These are phyloP conservation scores for Pseudozyma flocculosa DNA, from an alignment of 1,284 basidiomycete species.

Conservation along the genomic window DNA sequence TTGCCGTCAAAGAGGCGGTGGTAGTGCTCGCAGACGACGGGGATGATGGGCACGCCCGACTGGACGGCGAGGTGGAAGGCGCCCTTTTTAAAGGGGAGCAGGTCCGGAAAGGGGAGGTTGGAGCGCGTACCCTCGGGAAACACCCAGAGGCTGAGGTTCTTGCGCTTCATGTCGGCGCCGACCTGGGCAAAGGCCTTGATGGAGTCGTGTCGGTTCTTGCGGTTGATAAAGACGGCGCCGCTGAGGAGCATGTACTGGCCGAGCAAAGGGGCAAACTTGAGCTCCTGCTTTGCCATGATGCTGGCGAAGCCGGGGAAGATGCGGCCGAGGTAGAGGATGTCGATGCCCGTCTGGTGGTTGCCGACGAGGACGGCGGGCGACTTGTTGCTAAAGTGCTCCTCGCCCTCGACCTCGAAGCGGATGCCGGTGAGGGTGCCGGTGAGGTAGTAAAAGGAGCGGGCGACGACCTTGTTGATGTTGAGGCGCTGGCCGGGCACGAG, in stretches of 20 bases:
- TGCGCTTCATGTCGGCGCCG: conserved; percentile 76
- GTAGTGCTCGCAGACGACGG: conserved; percentile 93
- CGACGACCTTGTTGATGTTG: conserved; percentile 84
- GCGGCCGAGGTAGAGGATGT: conserved; percentile 69
- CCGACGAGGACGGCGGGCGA: conserved; percentile 75
- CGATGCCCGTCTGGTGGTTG: conserved; percentile 74
- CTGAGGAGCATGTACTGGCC: conserved; percentile 87
- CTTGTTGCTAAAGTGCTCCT: conserved; percentile 69
- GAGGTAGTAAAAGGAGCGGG: conserved; percentile 77
- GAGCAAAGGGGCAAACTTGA: conserved; percentile 79
- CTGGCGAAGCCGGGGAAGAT: conserved; percentile 79
- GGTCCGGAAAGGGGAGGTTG: conserved; percentile 48
- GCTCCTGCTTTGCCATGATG: conserved; percentile 92
- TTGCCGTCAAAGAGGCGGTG: conserved; percentile 74
- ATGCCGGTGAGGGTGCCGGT: conserved; percentile 71
- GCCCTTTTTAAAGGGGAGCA: conserved; percentile 91
- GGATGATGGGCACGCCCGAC: conserved; percentile 72
- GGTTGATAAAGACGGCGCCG: conserved; percentile 91
- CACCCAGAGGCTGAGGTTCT: conserved; percentile 61
- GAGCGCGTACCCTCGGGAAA: conserved; percentile 62
- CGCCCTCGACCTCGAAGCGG: conserved; percentile 77
- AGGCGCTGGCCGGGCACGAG: conserved; percentile 70
- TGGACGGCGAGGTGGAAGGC: conserved; percentile 95
- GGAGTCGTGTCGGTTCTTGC: conserved; percentile 75
- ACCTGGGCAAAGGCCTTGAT: conserved; percentile 75